phyloP scores from a whole-genome alignment of 495 filamentous ascomycete species.

The Hypoxylon subgilvum region DNA sequence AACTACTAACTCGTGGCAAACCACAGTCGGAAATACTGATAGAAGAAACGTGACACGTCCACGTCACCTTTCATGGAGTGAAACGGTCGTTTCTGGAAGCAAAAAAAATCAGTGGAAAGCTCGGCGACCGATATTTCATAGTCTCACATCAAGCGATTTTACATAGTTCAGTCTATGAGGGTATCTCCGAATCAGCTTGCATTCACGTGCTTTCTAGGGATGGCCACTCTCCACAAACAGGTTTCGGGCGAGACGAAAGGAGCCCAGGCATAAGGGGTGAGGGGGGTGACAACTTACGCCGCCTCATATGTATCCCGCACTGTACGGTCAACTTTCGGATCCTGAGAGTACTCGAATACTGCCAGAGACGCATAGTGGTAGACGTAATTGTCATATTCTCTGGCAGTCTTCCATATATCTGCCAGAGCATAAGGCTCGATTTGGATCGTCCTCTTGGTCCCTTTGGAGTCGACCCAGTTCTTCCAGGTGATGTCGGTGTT shows the following conservation, averaged over 20 bases:
- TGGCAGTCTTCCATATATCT: conserved; percentile 41
- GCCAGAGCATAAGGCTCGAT: conserved; percentile 47
- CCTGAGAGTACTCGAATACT: conserved; percentile 20
- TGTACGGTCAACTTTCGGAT: conserved; percentile 8
- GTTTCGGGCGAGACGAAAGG: neutral
- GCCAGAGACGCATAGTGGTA: conserved; percentile 29
- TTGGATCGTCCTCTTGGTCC: conserved; percentile 19
- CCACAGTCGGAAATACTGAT: conserved; percentile 46
- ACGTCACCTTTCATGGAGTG: conserved; percentile 31
- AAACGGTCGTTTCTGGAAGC: conserved; percentile 12
- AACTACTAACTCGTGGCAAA: conserved; percentile 50
- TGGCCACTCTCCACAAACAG: neutral
- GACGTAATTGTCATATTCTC: conserved; percentile 44
- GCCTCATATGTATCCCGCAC: conserved; percentile 32
- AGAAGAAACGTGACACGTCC: conserved; percentile 33
- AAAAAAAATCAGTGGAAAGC: conserved; percentile 5
- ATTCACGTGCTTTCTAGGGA: neutral
- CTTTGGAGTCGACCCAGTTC: conserved; percentile 36
- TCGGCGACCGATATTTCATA: neutral
- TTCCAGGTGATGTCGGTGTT: conserved; percentile 41
- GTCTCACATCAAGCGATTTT: conserved; percentile 5
- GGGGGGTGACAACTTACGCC: conserved; percentile 14
- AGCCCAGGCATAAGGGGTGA: neutral
- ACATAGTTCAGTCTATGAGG: conserved; percentile 5
- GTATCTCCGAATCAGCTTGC: conserved; percentile 1